These are phyloP conservation scores for Fragilariopsis cylindrus DNA, from an alignment of 108 stramenopile genomes.

Conservation along the genomic window DNA sequence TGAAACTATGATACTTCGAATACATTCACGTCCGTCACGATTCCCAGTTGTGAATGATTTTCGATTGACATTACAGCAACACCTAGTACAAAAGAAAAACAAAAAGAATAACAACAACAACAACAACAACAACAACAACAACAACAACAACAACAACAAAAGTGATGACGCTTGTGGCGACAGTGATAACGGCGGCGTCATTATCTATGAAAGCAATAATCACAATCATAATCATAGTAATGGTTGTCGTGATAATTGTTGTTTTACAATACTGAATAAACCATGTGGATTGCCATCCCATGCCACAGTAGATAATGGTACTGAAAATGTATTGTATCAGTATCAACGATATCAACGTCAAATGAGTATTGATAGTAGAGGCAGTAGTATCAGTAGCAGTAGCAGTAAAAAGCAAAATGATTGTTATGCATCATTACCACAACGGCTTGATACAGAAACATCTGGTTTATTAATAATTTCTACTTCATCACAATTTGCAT, in stretches of 20 bases:
- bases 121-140: neutral
- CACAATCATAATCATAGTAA: neutral
- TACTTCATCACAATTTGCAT: constrained; percentile 61
- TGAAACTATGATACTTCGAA: neutral
- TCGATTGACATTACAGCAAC: no score
- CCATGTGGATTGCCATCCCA: constrained; percentile 63
- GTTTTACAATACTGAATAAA: constrained; percentile 19
- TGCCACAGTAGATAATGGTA: constrained; percentile 77
- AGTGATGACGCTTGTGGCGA: neutral
- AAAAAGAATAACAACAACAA: neutral
- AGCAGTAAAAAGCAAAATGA: neutral
- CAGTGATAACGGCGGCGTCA: neutral
- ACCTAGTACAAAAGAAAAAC: no score
- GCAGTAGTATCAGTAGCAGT: neutral
- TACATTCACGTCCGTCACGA: constrained; percentile 7
- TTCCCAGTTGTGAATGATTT: neutral
- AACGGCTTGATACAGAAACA: constrained; percentile 84
- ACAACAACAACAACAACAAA: neutral
- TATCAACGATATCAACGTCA: neutral
- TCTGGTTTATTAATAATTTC: constrained; percentile 77
- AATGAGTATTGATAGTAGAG: neutral
- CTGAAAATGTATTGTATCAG: constrained; percentile 67
- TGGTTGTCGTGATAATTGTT: no score
- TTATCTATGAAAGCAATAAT: neutral
- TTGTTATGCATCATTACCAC: constrained; percentile 48